These are phyloP conservation scores for Crithidia fasciculata DNA, from an alignment of 208 protist species.

Conservation along the genomic window DNA sequence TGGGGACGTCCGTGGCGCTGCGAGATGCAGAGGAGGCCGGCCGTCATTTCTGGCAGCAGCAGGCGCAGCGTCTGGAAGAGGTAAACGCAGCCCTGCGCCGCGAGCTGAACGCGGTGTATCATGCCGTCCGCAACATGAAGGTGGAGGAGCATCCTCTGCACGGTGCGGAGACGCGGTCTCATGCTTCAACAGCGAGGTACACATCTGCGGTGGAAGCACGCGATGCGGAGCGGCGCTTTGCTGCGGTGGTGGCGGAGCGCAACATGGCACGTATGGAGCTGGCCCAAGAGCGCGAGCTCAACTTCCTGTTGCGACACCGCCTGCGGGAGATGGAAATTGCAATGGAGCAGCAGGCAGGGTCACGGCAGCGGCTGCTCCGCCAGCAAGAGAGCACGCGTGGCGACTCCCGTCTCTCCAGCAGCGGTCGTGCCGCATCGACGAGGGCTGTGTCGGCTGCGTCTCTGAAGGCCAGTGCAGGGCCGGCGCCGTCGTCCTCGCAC, in stretches of 20 bases:
- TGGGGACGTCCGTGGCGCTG: no score
- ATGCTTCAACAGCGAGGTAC: neutral
- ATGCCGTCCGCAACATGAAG: neutral
- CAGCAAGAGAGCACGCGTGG: neutral
- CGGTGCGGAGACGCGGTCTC: no score
- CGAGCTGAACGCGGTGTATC: slow-evolving; percentile 27
- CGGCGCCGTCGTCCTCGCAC: neutral
- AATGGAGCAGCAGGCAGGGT: neutral
- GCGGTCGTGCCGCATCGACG: no score
- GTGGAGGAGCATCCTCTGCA: neutral
- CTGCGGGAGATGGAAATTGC: slow-evolving; percentile 35
- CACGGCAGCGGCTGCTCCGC: neutral
- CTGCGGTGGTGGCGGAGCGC: slow-evolving; percentile 27
- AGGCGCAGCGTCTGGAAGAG: slow-evolving; percentile 27
- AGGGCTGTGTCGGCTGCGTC: no score
- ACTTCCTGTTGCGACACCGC: slow-evolving; percentile 29
- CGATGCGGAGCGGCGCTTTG: slow-evolving; percentile 1
- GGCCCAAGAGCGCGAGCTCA: slow-evolving; percentile 45
- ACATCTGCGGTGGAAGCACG: neutral
- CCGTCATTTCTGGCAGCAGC: slow-evolving; percentile 23
- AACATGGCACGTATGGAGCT: slow-evolving; percentile 36
- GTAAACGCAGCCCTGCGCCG: slow-evolving; percentile 6
- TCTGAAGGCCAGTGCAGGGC: no score
- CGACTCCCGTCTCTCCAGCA: no score
- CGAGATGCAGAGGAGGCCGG: neutral